Percentiles rank a stretch among this genome's conserved stretches.
Evolutionary conservation across 2,329 filamentous ascomycete species (phyloP).

Genomic region (Alternaria arborescens): DNA sequence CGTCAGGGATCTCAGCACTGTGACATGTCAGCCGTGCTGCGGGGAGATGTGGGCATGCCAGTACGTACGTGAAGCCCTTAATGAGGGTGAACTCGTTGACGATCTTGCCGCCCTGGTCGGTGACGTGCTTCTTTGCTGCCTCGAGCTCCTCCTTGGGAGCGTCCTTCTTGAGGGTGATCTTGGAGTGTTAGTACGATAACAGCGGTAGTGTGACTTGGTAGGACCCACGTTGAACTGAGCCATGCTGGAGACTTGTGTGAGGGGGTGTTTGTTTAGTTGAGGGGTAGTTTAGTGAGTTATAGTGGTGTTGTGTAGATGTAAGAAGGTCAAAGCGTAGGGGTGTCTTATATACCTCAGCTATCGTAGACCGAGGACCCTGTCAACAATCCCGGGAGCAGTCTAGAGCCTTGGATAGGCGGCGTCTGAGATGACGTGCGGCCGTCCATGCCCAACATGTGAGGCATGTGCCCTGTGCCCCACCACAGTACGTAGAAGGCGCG

Average conservation of each 20-base stretch:
- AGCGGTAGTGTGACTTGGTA: not conserved
- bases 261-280: not conserved
- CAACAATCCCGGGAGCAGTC: constrained; percentile 1
- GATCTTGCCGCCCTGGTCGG: constrained; percentile 82
- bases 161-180: constrained; percentile 83
- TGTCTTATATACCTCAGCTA: constrained; percentile 34
- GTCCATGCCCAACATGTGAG: constrained; percentile 18
- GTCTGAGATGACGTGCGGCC: constrained; percentile 33
- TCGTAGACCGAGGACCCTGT: constrained; percentile 14
- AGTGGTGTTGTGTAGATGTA: constrained; percentile 17
- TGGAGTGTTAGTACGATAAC: constrained; percentile 2
- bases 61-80: constrained; percentile 88
- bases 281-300: constrained; percentile 1
- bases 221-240: constrained; percentile 28
- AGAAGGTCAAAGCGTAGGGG: constrained; percentile 21
- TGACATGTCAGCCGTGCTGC: constrained; percentile 6
- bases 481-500: constrained; percentile 13
- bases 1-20: constrained; percentile 78
- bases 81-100: constrained; percentile 84
- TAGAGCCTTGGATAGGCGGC: constrained; percentile 39
- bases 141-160: constrained; percentile 72
- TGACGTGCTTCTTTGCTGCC: constrained; percentile 79
- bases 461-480: constrained; percentile 23
- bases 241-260: constrained; percentile 16
- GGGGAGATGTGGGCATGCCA: not conserved